Percentiles rank a stretch among this genome's conserved stretches.
Conservation (phyloP, 768 basidiomycete species). For the Termitomyces sp. region DNA sequence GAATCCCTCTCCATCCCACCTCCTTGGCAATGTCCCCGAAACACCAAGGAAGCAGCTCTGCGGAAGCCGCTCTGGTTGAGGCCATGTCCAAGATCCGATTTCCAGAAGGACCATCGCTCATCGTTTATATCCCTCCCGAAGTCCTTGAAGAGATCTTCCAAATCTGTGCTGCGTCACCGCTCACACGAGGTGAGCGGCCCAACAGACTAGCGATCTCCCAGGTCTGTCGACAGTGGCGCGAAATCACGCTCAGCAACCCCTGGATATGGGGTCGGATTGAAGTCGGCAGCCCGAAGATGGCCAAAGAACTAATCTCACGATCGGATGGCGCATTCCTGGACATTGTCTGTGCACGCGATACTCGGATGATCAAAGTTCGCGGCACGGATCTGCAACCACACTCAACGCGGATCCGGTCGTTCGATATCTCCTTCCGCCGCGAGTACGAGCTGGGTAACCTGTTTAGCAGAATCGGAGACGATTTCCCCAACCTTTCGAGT, state of each 20-base stretch:
- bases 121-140: slow-evolving; percentile 5
- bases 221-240: slow-evolving; percentile 7
- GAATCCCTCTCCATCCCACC: not conserved
- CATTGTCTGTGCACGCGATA: slow-evolving; percentile 1
- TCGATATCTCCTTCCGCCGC: slow-evolving; percentile 6
- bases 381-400: slow-evolving; percentile 3
- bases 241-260: slow-evolving; percentile 4
- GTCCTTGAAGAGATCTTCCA: slow-evolving; percentile 7
- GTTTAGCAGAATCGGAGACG: slow-evolving; percentile 4
- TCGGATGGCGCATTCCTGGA: slow-evolving; percentile 3
- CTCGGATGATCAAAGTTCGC: slow-evolving; percentile 1
- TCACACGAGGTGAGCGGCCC: slow-evolving; percentile 1
- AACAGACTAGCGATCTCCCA: slow-evolving; percentile 10
- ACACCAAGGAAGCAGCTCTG: not conserved
- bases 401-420: slow-evolving; percentile 1
- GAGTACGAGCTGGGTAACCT: slow-evolving; percentile 4
- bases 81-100: slow-evolving; percentile 2
- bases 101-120: slow-evolving; percentile 1
- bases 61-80: not conserved
- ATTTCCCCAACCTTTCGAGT: slow-evolving; percentile 4
- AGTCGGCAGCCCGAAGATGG: slow-evolving; percentile 4
- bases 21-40: not conserved
- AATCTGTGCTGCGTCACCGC: slow-evolving; percentile 5
- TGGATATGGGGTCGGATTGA: slow-evolving; percentile 10
- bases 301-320: slow-evolving; percentile 4